These are phyloP conservation scores for Paraglomus occultum DNA, from an alignment of 192 early-diverging fungal species.

Conservation along the genomic window DNA sequence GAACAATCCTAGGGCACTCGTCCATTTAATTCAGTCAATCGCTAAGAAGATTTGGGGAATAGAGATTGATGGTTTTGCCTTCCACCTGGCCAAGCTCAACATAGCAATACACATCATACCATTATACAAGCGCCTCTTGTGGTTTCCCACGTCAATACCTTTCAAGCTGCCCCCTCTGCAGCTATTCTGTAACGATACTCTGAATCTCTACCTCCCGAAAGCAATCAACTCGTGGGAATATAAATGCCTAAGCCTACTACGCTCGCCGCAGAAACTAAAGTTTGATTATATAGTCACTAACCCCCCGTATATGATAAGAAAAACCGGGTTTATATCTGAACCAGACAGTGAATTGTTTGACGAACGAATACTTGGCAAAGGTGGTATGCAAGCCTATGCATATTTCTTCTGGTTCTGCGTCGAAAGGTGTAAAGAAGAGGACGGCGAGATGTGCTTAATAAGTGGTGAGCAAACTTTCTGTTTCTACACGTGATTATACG, in stretches of 20 bases:
- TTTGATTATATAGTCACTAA: constrained; percentile 61
- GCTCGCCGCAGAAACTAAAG: constrained; percentile 41
- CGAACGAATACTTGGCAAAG: constrained; percentile 43
- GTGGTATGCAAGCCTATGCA: constrained; percentile 56
- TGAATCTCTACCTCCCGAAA: constrained; percentile 43
- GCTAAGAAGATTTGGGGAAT: constrained; percentile 51
- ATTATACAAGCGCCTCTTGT: constrained; percentile 38
- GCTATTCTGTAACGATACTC: constrained; percentile 55
- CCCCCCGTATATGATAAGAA: constrained; percentile 61
- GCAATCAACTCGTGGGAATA: constrained; percentile 41
- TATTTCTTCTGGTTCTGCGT: constrained; percentile 61
- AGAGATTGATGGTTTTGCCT: constrained; percentile 56
- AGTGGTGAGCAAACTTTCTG: constrained; percentile 38
- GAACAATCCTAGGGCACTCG: constrained; percentile 35
- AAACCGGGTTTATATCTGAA: constrained; percentile 51
- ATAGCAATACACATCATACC: constrained; percentile 50
- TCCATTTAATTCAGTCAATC: constrained; percentile 38
- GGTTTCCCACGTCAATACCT: neutral
- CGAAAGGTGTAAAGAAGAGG: constrained; percentile 42
- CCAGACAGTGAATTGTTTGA: constrained; percentile 52
- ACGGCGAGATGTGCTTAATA: constrained; percentile 52
- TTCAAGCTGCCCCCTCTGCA: constrained; percentile 38
- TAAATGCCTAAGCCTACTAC: constrained; percentile 36
- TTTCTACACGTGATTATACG: too few relatives aligned
- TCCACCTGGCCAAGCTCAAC: constrained; percentile 50